These are phyloP conservation scores for Trametes villosa DNA, from an alignment of 768 basidiomycete genomes.

Conservation along the genomic window DNA sequence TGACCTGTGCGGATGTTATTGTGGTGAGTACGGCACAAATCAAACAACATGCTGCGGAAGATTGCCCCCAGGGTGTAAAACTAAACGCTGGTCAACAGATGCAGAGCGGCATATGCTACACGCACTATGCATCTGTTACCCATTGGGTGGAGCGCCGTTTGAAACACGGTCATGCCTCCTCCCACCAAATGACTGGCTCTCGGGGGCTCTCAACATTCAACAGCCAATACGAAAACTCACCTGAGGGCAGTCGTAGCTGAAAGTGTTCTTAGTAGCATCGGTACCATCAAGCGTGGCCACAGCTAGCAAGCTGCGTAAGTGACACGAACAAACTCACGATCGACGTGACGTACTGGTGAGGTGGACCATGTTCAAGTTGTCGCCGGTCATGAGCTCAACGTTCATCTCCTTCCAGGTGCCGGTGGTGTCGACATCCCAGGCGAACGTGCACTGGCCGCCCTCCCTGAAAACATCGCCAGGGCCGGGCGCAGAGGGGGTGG, in stretches of 20 bases:
- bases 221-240: constrained; percentile 40
- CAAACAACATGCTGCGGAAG: background rate
- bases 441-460: constrained; percentile 57
- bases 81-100: too few species aligned
- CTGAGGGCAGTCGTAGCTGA: constrained; percentile 63
- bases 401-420: constrained; percentile 71
- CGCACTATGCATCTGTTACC: too few species aligned
- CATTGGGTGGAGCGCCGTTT: too few species aligned
- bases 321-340: background rate
- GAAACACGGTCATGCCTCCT: too few species aligned
- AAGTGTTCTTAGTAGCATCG: constrained; percentile 44
- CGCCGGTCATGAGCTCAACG: constrained; percentile 82
- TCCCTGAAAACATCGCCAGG: constrained; percentile 62
- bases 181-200: too few species aligned
- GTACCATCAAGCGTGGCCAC: constrained; percentile 70
- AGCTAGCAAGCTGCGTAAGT: constrained; percentile 47
- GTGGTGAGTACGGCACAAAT: background rate
- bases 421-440: constrained; percentile 63
- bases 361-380: constrained; percentile 69
- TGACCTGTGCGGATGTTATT: constrained; percentile 49
- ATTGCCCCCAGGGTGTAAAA: background rate
- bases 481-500: constrained; percentile 60
- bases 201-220: background rate
- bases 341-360: constrained; percentile 56
- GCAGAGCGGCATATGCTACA: too few species aligned